These are phyloP conservation scores for Camellia sinensis DNA, from an alignment of 148 eudicot genomes.

Conservation along the genomic window DNA sequence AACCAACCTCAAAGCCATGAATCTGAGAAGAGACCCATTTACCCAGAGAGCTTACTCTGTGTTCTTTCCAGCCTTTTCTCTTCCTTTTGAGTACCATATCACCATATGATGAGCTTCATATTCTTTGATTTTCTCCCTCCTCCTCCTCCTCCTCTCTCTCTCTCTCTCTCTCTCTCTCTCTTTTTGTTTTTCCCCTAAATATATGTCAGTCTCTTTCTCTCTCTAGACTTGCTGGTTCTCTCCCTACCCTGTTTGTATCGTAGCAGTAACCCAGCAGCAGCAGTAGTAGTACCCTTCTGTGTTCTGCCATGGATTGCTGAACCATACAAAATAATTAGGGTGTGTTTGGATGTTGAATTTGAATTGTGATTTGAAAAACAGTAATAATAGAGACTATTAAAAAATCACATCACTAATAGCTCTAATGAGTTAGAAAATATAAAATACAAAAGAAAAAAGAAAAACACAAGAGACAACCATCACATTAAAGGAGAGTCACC, in stretches of 20 bases:
- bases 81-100: constrained; percentile 8
- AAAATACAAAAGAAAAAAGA: too few species aligned
- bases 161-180: not conserved
- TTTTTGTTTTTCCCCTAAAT: not conserved
- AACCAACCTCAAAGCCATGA: constrained; percentile 14
- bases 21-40: constrained; percentile 19
- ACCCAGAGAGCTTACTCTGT: not conserved
- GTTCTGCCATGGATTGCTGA: constrained; percentile 27
- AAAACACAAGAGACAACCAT: too few species aligned
- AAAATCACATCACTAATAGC: too few species aligned
- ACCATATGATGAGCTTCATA: not conserved
- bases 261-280: constrained; percentile 10
- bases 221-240: constrained; percentile 1
- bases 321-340: too few species aligned
- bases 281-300: constrained; percentile 8
- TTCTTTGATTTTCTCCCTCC: not conserved
- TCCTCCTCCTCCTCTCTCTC: too few species aligned
- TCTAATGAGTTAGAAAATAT: too few species aligned
- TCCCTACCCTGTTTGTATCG: not conserved
- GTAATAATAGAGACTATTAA: too few species aligned
- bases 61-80: constrained; percentile 9
- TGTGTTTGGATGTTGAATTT: too few species aligned
- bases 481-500: too few species aligned
- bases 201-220: not conserved
- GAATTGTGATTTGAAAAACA: too few species aligned